Percentiles rank a stretch among this genome's conserved stretches.
phyloP scores from a whole-genome alignment of 805 yeast species.

The Metschnikowia continentalis region DNA sequence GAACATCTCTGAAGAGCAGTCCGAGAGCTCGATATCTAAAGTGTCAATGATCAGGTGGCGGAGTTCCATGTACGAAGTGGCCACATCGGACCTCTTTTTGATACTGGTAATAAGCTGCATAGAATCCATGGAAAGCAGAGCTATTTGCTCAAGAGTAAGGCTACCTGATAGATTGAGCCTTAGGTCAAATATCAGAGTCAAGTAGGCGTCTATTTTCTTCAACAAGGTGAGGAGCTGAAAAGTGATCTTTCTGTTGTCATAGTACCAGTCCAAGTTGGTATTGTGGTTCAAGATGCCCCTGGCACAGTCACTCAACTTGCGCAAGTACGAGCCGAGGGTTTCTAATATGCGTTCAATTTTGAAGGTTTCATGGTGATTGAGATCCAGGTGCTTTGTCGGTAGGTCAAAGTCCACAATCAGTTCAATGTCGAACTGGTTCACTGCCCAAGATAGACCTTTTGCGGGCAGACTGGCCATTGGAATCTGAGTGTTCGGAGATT shows the following conservation, averaged over 20 bases:
- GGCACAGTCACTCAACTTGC: slow-evolving; percentile 1
- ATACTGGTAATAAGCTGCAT: slow-evolving; percentile 5
- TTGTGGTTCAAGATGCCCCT: background rate
- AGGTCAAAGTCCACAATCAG: slow-evolving; percentile 4
- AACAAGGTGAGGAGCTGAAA: slow-evolving; percentile 1
- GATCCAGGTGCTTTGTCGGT: background rate
- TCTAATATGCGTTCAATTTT: slow-evolving; percentile 14
- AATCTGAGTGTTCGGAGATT: background rate
- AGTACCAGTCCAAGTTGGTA: slow-evolving; percentile 3
- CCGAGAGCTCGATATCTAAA: slow-evolving; percentile 5
- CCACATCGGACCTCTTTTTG: slow-evolving; percentile 5
- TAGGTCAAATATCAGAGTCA: slow-evolving; percentile 1
- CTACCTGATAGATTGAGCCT: background rate
- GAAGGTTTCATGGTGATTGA: slow-evolving; percentile 19
- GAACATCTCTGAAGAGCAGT: slow-evolving; percentile 3
- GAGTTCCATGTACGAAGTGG: slow-evolving; percentile 8
- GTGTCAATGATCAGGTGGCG: slow-evolving; percentile 6
- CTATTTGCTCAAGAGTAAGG: background rate
- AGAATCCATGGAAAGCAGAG: slow-evolving; percentile 6
- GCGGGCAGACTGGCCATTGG: slow-evolving; percentile 1
- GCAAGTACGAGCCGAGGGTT: background rate
- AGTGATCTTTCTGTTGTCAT: background rate
- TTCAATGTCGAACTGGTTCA: slow-evolving; percentile 1
- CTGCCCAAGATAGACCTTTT: slow-evolving; percentile 5
- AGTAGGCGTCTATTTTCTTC: slow-evolving; percentile 2